Percentiles rank a stretch among this genome's conserved stretches.
Conservation (phyloP, 2,329 filamentous ascomycete species). For the Cryphonectria radicalis region DNA sequence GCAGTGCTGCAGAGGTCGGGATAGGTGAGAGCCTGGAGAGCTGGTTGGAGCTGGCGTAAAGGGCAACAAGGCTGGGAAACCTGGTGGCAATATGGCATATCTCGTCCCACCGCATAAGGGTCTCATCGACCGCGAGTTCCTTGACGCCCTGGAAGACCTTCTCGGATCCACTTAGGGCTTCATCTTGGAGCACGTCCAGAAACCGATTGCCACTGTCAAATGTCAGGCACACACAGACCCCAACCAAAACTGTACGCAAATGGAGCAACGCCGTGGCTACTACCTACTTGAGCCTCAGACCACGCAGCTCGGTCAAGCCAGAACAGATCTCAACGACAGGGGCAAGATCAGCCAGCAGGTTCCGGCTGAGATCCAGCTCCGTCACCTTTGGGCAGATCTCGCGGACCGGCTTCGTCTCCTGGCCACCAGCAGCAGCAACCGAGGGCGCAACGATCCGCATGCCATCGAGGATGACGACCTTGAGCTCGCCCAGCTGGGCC, state of each 20-base stretch:
- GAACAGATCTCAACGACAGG: conserved; percentile 73
- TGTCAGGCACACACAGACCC: conserved; percentile 28
- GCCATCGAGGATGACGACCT: conserved; percentile 81
- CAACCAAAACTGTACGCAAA: not conserved
- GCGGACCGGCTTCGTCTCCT: conserved; percentile 45
- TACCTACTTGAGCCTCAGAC: conserved; percentile 72
- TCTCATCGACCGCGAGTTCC: conserved; percentile 70
- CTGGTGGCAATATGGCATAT: conserved; percentile 57
- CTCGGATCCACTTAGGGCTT: conserved; percentile 40
- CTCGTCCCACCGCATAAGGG: conserved; percentile 67
- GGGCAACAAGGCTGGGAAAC: conserved; percentile 56
- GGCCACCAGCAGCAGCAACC: conserved; percentile 38
- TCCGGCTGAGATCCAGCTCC: conserved; percentile 85
- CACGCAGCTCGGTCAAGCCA: conserved; percentile 68
- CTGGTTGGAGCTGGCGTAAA: conserved; percentile 62
- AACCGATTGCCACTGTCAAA: conserved; percentile 73
- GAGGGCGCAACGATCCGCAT: conserved; percentile 59
- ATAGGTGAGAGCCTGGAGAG: conserved; percentile 51
- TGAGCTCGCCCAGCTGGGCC: conserved; percentile 76
- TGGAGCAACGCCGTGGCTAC: conserved; percentile 10
- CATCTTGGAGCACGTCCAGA: conserved; percentile 48
- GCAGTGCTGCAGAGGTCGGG: conserved; percentile 46
- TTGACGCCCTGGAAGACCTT: conserved; percentile 55
- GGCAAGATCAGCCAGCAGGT: conserved; percentile 71
- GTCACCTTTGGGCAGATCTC: conserved; percentile 68